Conservation (phyloP, 805 yeast genomes). For the Grigorovia humatica region DNA sequence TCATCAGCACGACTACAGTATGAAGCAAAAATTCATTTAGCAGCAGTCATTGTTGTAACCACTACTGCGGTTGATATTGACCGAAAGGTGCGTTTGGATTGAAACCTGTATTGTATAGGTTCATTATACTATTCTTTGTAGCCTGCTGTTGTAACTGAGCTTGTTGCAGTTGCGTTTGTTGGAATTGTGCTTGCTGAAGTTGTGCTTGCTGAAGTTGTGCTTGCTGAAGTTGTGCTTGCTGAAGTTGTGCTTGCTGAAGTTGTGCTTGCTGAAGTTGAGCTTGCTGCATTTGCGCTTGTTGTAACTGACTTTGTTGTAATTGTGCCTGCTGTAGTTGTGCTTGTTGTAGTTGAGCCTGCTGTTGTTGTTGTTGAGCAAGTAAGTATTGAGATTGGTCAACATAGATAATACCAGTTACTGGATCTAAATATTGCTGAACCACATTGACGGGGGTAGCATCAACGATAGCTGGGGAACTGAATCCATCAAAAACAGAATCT, state of each 20-base stretch:
- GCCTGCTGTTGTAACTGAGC: conserved; percentile 9
- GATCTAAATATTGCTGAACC: conserved; percentile 60
- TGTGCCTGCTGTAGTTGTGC: conserved; percentile 3
- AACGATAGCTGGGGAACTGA: not conserved
- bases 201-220: conserved; percentile 4
- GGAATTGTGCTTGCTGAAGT: conserved; percentile 5
- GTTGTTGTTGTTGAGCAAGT: conserved; percentile 16
- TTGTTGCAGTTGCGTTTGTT: not conserved
- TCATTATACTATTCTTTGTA: conserved; percentile 18
- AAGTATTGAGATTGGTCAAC: conserved; percentile 56
- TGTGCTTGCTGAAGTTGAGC: conserved; percentile 12
- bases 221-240: conserved; percentile 2
- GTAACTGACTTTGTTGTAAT: conserved; percentile 1
- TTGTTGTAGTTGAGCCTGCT: conserved; percentile 7
- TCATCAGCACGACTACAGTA: no score
- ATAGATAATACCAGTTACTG: conserved; percentile 58
- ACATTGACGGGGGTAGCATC: conserved; percentile 17
- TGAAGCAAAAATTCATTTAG: no score
- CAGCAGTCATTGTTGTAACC: conserved; percentile 8
- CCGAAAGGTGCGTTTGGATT: conserved; percentile 22
- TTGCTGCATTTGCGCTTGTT: conserved; percentile 6
- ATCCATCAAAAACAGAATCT: conserved; percentile 28
- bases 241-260: conserved; percentile 12
- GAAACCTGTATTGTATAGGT: conserved; percentile 12
- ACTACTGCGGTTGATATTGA: conserved; percentile 22